A percentile compares a stretch with the other conserved stretches of the same genome.
These are phyloP conservation scores for Fraxinus floribunda DNA, from an alignment of 305 asterid genomes.

Conservation along the genomic window DNA sequence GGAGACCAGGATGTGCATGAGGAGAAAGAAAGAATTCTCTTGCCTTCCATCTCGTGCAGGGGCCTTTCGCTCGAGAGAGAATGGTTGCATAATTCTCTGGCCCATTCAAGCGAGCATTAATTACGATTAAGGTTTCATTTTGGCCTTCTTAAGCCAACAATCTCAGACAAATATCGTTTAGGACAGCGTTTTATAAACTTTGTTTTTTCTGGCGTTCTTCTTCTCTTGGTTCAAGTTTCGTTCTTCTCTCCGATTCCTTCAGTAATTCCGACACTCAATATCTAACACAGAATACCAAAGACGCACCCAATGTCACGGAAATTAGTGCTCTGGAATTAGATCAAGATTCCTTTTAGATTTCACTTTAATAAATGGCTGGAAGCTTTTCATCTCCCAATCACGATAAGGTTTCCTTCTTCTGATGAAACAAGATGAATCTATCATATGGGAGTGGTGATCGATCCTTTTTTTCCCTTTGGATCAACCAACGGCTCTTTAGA, in stretches of 20 bases:
- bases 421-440: slow-evolving; percentile 14
- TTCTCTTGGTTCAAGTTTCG: no score
- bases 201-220: no score
- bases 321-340: background rate
- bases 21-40: background rate
- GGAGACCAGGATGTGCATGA: background rate
- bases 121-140: no score
- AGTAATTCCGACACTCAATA: no score
- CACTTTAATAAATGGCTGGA: background rate
- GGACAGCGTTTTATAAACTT: no score
- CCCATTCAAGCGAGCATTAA: background rate
- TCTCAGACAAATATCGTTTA: background rate
- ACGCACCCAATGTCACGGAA: background rate
- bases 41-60: background rate
- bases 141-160: background rate
- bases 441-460: slow-evolving; percentile 4
- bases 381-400: slow-evolving; percentile 3
- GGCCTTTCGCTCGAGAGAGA: background rate
- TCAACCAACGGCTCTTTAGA: background rate
- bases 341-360: background rate
- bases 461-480: background rate
- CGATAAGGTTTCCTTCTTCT: background rate
- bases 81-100: background rate
- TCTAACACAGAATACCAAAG: background rate
- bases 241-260: no score